Evolutionary conservation across 2,329 filamentous ascomycete genomes (phyloP).

Genomic region (Curvularia verruculosa): DNA sequence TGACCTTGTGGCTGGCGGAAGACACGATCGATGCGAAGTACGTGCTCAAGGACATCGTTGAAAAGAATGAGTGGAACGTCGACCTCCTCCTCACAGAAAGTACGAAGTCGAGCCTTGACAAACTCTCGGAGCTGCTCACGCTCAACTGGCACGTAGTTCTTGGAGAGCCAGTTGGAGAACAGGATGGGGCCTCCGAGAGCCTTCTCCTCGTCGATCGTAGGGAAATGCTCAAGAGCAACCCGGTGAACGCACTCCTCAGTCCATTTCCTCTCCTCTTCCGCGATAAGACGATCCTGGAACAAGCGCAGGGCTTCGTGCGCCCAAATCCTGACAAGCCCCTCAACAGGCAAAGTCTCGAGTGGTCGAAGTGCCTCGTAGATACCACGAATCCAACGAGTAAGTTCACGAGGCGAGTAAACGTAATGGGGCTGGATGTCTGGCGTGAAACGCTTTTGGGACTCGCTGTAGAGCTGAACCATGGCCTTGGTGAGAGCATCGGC

Average conservation of each 20-base stretch:
- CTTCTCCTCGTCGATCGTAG: conserved; percentile 88
- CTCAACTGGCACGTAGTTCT: conserved; percentile 96
- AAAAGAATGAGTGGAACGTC: conserved; percentile 99
- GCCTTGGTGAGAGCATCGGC: conserved; percentile 91
- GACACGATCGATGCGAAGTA: conserved; percentile 95
- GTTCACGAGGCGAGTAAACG: conserved; percentile 97
- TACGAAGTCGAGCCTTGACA: conserved; percentile 94
- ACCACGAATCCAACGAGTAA: conserved; percentile 96
- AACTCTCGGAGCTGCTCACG: conserved; percentile 95
- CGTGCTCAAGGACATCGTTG: conserved; percentile 98
- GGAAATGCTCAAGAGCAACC: conserved; percentile 90
- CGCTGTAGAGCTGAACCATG: conserved; percentile 96
- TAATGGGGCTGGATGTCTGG: conserved; percentile 98
- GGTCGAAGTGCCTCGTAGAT: conserved; percentile 96
- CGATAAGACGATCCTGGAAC: conserved; percentile 96
- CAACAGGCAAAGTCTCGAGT: conserved; percentile 82
- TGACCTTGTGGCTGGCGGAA: conserved; percentile 98
- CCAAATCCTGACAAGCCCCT: conserved; percentile 96
- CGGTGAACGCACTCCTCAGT: conserved; percentile 86
- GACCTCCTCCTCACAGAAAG: conserved; percentile 99
- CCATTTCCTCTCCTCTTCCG: conserved; percentile 93
- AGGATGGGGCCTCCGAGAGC: conserved; percentile 91
- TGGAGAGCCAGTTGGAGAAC: conserved; percentile 99
- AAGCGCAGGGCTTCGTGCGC: conserved; percentile 94
- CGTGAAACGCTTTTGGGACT: conserved; percentile 93